A percentile compares a stretch with the other conserved stretches of the same genome.
These are phyloP conservation scores for Penicillium maclennaniae DNA, from an alignment of 495 filamentous ascomycete species.

Conservation along the genomic window DNA sequence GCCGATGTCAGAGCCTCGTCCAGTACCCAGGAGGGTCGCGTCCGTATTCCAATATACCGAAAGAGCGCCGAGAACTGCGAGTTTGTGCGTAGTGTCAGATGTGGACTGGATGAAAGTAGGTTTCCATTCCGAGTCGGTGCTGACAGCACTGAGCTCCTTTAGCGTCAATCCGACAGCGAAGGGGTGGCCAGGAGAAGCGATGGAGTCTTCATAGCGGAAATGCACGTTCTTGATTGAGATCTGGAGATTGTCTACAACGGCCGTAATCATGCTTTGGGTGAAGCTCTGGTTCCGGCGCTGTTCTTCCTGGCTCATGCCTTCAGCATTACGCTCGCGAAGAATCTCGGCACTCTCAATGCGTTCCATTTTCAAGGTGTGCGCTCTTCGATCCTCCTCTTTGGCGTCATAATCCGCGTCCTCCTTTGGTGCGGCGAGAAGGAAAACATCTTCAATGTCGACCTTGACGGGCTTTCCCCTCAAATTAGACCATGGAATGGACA, in stretches of 20 bases:
- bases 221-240: constrained; percentile 97
- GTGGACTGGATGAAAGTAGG: constrained; percentile 92
- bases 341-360: constrained; percentile 94
- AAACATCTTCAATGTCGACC: constrained; percentile 95
- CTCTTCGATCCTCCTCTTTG: constrained; percentile 80
- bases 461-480: constrained; percentile 88
- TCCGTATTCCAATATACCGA: constrained; percentile 99
- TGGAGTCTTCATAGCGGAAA: constrained; percentile 94
- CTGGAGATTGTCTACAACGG: constrained; percentile 96
- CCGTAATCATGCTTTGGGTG: constrained; percentile 87
- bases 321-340: constrained; percentile 82
- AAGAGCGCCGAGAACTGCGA: constrained; percentile 80
- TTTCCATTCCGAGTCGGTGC: constrained; percentile 88
- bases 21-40: constrained; percentile 72
- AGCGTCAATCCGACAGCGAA: constrained; percentile 90
- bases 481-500: constrained; percentile 96
- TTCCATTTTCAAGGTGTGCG: constrained; percentile 89
- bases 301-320: constrained; percentile 90
- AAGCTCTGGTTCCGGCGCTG: constrained; percentile 96
- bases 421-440: constrained; percentile 85
- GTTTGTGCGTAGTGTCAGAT: constrained; percentile 77
- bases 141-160: constrained; percentile 92
- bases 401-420: constrained; percentile 91
- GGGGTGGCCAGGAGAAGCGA: constrained; percentile 89
- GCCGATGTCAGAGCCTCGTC: constrained; percentile 54